A percentile compares a stretch with the other conserved stretches of the same genome.
phyloP scores from a whole-genome alignment of 495 filamentous ascomycete species.

The Glonium stellatum region DNA sequence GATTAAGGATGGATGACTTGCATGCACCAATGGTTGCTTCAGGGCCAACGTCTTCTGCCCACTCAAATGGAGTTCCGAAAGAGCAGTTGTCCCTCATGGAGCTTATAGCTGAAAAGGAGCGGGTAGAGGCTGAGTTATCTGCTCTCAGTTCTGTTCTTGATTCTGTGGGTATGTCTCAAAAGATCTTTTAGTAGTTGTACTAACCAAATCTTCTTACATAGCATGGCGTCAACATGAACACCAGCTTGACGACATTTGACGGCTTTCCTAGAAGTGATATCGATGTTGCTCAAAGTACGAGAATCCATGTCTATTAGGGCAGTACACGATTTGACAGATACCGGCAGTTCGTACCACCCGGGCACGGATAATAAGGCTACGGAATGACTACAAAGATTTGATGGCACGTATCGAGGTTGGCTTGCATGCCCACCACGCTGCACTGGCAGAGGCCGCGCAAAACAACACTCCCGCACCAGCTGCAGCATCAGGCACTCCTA shows the following conservation, averaged over 20 bases:
- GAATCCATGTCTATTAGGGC: background rate
- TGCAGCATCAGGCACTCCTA: background rate
- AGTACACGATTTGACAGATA: slow-evolving; percentile 2
- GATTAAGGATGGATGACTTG: slow-evolving; percentile 32
- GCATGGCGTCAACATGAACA: slow-evolving; percentile 93
- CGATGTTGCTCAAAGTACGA: slow-evolving; percentile 86
- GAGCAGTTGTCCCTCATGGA: slow-evolving; percentile 39
- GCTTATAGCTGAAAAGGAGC: slow-evolving; percentile 68
- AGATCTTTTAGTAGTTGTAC: slow-evolving; percentile 1
- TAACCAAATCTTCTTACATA: slow-evolving; percentile 32
- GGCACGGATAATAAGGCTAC: slow-evolving; percentile 77
- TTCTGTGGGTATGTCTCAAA: slow-evolving; percentile 53
- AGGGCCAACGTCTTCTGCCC: slow-evolving; percentile 32
- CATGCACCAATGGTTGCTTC: slow-evolving; percentile 40
- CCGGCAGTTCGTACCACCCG: slow-evolving; percentile 76
- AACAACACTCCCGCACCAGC: slow-evolving; percentile 5
- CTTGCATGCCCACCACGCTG: slow-evolving; percentile 72
- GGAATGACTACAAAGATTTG: slow-evolving; percentile 87
- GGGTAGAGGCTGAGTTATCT: slow-evolving; percentile 74
- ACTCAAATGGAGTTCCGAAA: slow-evolving; percentile 30
- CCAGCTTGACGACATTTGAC: slow-evolving; percentile 78
- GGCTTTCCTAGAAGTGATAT: slow-evolving; percentile 91
- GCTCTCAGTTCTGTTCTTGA: slow-evolving; percentile 78
- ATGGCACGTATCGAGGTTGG: slow-evolving; percentile 76
- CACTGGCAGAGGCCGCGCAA: slow-evolving; percentile 33